A percentile compares a stretch with the other conserved stretches of the same genome.
Evolutionary conservation across 2,329 filamentous ascomycete genomes (phyloP).

Genomic region (Diaporthe longicolla): DNA sequence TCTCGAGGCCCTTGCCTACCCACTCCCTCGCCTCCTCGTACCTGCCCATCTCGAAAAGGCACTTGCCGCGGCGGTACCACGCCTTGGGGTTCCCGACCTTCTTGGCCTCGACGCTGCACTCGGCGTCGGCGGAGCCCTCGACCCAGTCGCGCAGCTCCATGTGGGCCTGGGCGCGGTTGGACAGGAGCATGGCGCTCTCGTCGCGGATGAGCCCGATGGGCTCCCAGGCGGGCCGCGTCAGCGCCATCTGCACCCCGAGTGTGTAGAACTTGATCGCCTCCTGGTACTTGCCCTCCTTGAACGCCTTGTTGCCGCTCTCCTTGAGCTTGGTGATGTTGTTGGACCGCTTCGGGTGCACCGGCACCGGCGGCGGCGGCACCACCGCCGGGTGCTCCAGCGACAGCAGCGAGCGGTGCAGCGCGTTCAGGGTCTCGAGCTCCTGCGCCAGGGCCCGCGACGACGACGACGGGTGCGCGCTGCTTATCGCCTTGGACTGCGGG

Average conservation of each 20-base stretch:
- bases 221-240: constrained; percentile 88
- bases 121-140: constrained; percentile 88
- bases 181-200: constrained; percentile 83
- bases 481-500: constrained; percentile 83
- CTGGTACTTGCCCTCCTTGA: constrained; percentile 80
- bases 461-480: constrained; percentile 55
- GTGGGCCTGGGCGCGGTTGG: constrained; percentile 90
- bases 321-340: constrained; percentile 92
- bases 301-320: constrained; percentile 86
- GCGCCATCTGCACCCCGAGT: constrained; percentile 91
- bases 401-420: constrained; percentile 81
- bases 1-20: constrained; percentile 83
- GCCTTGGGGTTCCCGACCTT: constrained; percentile 90
- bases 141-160: constrained; percentile 88
- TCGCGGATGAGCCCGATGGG: constrained; percentile 86
- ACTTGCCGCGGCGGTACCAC: constrained; percentile 91
- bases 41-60: constrained; percentile 90
- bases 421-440: constrained; percentile 82
- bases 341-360: constrained; percentile 92
- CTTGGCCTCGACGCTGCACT: constrained; percentile 90
- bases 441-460: constrained; percentile 66
- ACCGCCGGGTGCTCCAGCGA: constrained; percentile 72
- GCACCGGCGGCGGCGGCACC: constrained; percentile 87
- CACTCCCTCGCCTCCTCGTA: constrained; percentile 86
- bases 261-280: constrained; percentile 87